Conservation (phyloP, 2,329 filamentous ascomycete genomes). For the Talaromyces amestolkiae region DNA sequence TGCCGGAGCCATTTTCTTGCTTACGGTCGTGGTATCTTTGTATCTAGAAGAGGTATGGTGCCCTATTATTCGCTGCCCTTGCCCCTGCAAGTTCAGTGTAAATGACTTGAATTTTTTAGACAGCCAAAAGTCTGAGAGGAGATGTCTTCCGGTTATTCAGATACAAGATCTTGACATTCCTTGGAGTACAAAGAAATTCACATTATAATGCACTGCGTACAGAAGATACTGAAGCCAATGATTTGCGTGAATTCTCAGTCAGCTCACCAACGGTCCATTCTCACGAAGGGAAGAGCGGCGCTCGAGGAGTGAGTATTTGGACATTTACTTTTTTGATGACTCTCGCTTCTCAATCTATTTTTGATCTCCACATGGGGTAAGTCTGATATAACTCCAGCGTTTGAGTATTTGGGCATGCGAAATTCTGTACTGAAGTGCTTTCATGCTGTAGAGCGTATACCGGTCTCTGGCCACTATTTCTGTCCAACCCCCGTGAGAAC, state of each 20-base stretch:
- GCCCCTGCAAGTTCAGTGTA: no score
- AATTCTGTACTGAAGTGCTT: background rate
- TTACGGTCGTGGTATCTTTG: slow-evolving; percentile 57
- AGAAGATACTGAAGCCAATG: no score
- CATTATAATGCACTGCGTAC: no score
- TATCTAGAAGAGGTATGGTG: slow-evolving; percentile 60
- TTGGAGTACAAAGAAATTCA: no score
- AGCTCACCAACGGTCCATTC: no score
- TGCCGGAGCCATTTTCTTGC: slow-evolving; percentile 56
- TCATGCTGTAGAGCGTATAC: slow-evolving; percentile 62
- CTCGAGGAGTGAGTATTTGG: slow-evolving; percentile 43
- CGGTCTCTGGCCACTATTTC: slow-evolving; percentile 72
- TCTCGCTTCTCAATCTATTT: slow-evolving; percentile 64
- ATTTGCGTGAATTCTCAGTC: no score
- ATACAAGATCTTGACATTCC: no score
- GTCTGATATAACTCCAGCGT: background rate
- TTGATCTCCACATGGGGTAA: slow-evolving; percentile 66
- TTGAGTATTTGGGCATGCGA: background rate
- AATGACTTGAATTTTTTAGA: no score
- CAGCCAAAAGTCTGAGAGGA: no score
- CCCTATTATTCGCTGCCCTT: no score
- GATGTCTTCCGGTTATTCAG: no score
- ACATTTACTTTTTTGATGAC: slow-evolving; percentile 56
- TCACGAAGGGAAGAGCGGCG: no score
- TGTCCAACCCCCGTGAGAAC: slow-evolving; percentile 65